Base-by-base conservation (phyloP, 306 rosid genomes). In the Rosa lucieae region DNA sequence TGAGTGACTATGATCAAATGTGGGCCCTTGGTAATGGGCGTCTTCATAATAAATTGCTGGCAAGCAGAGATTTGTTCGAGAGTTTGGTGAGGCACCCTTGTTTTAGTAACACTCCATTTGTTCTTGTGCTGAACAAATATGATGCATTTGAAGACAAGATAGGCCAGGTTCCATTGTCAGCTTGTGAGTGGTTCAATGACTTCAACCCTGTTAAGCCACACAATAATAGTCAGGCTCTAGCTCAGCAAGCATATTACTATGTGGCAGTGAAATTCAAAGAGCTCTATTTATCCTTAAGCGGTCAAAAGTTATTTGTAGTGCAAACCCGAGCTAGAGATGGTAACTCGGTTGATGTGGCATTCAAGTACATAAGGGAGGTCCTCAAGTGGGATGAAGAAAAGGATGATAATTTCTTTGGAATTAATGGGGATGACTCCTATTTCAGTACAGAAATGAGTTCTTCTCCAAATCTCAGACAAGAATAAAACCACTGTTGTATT, bases 341-440 rank as follows among this genome's bases (percentile, higher is more conserved):
- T n/a, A 44, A 12, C 47, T 83, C 98, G 0, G 93, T 91, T 10
- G 94, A 93, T 51, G 90, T 82, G 76, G 97, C 93, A 76, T 91
- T 93, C 83, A 91, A 85, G 84, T 93, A 88, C 84, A 77, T 82
- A 20, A 89, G 98, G 83, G 98, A 93, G 84, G 87, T 93, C 73
- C 87, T 93, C 70, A 91, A 84, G 82, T 93, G 98, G 98, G 89
- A 89, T 77, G 98, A 89, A 76, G 94, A 91, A 84, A 93, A 91
- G 81, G 86, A 85, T 77, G 94, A 92, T 6, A 89, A 85, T 58
- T 32, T 86, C 67, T 89, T 83, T 70, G 93, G 86, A 62, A 76
- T 80, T 39, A 75, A 78, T 53, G 87, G 61, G 23, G 98, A 91
- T 5, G 98, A 93, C 61, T 93, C 98, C 61, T 90, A 86, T 80